Percentiles rank a stretch among this genome's conserved stretches.
Evolutionary conservation across 129 eudicot genomes (phyloP).

Genomic region (Centella asiatica): DNA sequence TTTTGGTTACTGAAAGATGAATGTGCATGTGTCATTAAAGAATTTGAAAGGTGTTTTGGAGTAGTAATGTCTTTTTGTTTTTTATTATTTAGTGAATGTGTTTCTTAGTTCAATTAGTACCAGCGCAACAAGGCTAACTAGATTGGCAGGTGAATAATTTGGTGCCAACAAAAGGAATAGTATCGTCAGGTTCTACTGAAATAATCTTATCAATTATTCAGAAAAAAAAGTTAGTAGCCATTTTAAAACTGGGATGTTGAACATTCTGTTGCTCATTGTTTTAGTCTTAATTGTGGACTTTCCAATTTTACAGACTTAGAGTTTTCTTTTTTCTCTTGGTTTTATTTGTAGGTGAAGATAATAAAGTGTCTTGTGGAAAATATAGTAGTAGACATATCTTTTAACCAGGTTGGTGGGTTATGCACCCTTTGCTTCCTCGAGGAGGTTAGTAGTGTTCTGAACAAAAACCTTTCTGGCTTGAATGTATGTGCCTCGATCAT

Average conservation of each 20-base stretch:
- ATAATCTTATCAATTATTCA: not conserved
- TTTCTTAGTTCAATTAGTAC: not conserved
- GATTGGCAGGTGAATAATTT: not conserved
- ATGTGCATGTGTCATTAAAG: not conserved
- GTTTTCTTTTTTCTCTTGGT: not conserved
- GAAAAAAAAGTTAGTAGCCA: not conserved
- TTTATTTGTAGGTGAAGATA: slow-evolving; percentile 70
- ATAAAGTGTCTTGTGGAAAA: slow-evolving; percentile 95
- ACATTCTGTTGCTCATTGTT: not conserved
- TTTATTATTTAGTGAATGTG: not conserved
- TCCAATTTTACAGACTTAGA: not conserved
- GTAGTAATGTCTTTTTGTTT: not conserved
- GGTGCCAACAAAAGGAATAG: not conserved
- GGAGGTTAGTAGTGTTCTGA: slow-evolving; percentile 50
- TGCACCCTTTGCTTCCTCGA: slow-evolving; percentile 98
- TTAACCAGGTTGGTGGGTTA: slow-evolving; percentile 94
- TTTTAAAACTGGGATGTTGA: not conserved
- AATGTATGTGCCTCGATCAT: not conserved
- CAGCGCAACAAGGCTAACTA: not conserved
- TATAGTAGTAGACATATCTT: slow-evolving; percentile 95
- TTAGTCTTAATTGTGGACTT: not conserved
- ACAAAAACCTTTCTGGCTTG: not conserved
- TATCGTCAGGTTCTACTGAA: not conserved
- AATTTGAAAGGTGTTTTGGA: not conserved
- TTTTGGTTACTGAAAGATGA: not conserved